Conservation (phyloP, 345 rosid species). For the Garcia nutans region DNA sequence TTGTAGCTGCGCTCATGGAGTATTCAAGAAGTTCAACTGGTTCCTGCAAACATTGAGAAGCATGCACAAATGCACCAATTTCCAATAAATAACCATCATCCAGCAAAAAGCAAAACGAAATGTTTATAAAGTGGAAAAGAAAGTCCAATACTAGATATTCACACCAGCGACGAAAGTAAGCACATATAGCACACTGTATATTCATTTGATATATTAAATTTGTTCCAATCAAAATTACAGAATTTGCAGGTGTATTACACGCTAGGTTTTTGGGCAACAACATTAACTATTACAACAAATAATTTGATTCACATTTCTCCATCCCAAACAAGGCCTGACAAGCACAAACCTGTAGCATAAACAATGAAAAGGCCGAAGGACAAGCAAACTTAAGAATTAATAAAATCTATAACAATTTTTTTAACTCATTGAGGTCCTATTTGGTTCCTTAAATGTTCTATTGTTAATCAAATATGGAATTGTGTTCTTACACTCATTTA, state of each 20-base stretch:
- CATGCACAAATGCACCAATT: not conserved
- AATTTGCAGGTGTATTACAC: not conserved
- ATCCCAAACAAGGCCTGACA: not conserved
- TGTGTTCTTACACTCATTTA: not conserved
- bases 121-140: not conserved
- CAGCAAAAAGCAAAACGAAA: not conserved
- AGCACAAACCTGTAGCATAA: not conserved
- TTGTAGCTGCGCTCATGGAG: slow-evolving; percentile 83
- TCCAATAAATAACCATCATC: not conserved
- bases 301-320: not conserved
- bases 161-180: not conserved
- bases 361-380: not conserved
- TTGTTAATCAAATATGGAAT: not conserved
- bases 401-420: not conserved
- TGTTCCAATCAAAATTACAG: not conserved
- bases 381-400: no score
- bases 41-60: slow-evolving; percentile 42
- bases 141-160: not conserved
- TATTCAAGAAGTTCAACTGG: slow-evolving; percentile 75
- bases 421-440: not conserved
- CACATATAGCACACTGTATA: not conserved
- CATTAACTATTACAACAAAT: not conserved
- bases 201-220: not conserved
- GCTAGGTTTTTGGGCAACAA: not conserved
- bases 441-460: not conserved